A percentile compares a stretch with the other conserved stretches of the same genome.
Conservation (phyloP, 305 asterid genomes). For the Plantago lanceolata region DNA sequence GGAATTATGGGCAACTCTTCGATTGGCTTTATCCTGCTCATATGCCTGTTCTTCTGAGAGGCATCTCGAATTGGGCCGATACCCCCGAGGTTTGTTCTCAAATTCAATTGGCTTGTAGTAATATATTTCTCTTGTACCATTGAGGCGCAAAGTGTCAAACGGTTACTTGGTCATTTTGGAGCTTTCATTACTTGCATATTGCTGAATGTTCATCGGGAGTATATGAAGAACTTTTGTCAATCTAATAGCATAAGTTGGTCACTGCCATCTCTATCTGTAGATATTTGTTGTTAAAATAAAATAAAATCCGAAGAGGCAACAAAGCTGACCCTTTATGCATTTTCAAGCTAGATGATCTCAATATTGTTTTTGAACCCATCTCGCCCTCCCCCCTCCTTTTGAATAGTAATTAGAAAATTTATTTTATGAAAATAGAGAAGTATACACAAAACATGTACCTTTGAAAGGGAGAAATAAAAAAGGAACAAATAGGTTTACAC, state of each 20-base stretch:
- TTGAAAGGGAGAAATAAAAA: background rate
- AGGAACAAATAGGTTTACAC: background rate
- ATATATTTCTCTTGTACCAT: background rate
- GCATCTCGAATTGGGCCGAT: slow-evolving; percentile 92
- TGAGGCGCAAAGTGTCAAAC: background rate
- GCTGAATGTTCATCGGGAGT: background rate
- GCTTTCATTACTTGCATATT: background rate
- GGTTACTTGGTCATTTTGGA: background rate
- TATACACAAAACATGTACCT: no score
- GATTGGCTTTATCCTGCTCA: slow-evolving; percentile 97
- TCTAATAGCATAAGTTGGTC: background rate
- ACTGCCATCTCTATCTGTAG: background rate
- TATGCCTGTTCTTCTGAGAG: slow-evolving; percentile 81
- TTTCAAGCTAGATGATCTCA: background rate
- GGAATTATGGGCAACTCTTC: slow-evolving; percentile 80
- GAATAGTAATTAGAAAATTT: background rate
- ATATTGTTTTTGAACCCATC: background rate
- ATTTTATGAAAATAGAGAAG: background rate
- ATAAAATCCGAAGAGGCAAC: background rate
- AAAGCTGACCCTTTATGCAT: background rate
- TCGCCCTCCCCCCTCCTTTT: background rate
- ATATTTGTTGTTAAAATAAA: no score
- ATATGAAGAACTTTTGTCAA: background rate
- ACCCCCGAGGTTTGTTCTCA: slow-evolving; percentile 69
- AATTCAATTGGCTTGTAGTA: slow-evolving; percentile 11